These are phyloP conservation scores for Tetracladium setigerum DNA, from an alignment of 495 filamentous ascomycete species.

Conservation along the genomic window DNA sequence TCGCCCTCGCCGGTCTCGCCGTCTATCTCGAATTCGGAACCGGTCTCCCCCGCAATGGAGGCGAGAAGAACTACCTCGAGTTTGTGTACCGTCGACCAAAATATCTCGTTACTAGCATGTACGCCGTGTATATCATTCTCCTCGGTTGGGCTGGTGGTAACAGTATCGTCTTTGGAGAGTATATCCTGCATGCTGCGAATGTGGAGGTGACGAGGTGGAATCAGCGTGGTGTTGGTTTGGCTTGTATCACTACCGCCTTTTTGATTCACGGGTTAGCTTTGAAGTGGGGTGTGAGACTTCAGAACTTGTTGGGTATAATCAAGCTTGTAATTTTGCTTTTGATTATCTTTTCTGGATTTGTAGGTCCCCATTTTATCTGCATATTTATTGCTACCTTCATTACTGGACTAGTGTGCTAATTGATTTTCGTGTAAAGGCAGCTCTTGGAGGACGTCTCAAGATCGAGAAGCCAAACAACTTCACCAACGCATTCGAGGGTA, in stretches of 20 bases:
- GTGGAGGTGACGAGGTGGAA: slow-evolving; percentile 57
- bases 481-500: slow-evolving; percentile 50
- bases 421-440: slow-evolving; percentile 28
- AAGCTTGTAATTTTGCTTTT: slow-evolving; percentile 62
- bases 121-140: slow-evolving; percentile 34
- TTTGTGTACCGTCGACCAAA: slow-evolving; percentile 55
- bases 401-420: neutral
- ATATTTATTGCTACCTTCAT: neutral
- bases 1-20: slow-evolving; percentile 34
- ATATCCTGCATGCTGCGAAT: slow-evolving; percentile 58
- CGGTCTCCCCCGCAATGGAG: slow-evolving; percentile 45
- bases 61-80: slow-evolving; percentile 63
- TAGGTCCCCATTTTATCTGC: neutral
- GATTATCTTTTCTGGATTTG: slow-evolving; percentile 56
- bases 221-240: slow-evolving; percentile 58
- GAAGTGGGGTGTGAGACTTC: slow-evolving; percentile 62
- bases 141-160: slow-evolving; percentile 45
- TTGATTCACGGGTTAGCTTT: slow-evolving; percentile 50
- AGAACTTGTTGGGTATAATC: slow-evolving; percentile 58
- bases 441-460: slow-evolving; percentile 45
- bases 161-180: slow-evolving; percentile 61
- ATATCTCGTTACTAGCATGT: slow-evolving; percentile 57
- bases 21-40: slow-evolving; percentile 30
- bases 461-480: slow-evolving; percentile 58
- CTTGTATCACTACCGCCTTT: slow-evolving; percentile 57